These are phyloP conservation scores for Arabidopsis hybrid DNA, from an alignment of 441 rosid genomes.

Conservation along the genomic window DNA sequence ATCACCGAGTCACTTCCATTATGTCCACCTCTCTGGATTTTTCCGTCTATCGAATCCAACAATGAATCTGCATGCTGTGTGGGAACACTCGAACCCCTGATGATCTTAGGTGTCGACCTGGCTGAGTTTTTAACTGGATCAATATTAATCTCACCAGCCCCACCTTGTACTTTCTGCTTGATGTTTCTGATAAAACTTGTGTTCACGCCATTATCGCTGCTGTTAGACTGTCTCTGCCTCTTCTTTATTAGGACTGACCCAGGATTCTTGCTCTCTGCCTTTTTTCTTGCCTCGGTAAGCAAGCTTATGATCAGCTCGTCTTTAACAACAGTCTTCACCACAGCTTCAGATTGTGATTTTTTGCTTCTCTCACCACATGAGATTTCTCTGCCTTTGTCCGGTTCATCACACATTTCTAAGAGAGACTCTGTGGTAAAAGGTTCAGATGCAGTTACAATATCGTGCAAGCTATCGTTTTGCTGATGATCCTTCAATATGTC, in stretches of 20 bases:
- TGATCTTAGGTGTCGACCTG: slow-evolving; percentile 36
- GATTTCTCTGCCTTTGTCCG: slow-evolving; percentile 39
- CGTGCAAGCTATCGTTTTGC: slow-evolving; percentile 29
- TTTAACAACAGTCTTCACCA: slow-evolving; percentile 38
- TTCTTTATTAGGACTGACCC: slow-evolving; percentile 43
- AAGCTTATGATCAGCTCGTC: slow-evolving; percentile 39
- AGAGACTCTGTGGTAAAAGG: slow-evolving; percentile 51
- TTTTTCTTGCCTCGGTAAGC: slow-evolving; percentile 39
- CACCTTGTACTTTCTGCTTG: slow-evolving; percentile 44
- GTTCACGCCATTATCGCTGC: slow-evolving; percentile 28
- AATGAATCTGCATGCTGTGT: slow-evolving; percentile 31
- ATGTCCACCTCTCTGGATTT: slow-evolving; percentile 35
- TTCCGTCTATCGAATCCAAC: slow-evolving; percentile 23
- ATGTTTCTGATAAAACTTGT: slow-evolving; percentile 38
- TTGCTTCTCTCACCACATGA: slow-evolving; percentile 41
- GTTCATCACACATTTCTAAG: slow-evolving; percentile 49
- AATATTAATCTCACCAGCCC: slow-evolving; percentile 35
- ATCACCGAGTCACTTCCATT: slow-evolving; percentile 38
- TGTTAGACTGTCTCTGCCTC: slow-evolving; percentile 37
- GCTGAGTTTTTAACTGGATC: slow-evolving; percentile 25
- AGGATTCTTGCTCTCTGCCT: slow-evolving; percentile 41
- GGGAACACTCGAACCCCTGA: slow-evolving; percentile 40
- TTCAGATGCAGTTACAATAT: slow-evolving; percentile 41
- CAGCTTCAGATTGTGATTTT: slow-evolving; percentile 36
- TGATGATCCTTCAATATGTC: slow-evolving; percentile 41